Evolutionary conservation across 345 rosid genomes (phyloP), one percentile per base, ranked within the genome.

Genomic region (Litchi chinensis): DNA sequence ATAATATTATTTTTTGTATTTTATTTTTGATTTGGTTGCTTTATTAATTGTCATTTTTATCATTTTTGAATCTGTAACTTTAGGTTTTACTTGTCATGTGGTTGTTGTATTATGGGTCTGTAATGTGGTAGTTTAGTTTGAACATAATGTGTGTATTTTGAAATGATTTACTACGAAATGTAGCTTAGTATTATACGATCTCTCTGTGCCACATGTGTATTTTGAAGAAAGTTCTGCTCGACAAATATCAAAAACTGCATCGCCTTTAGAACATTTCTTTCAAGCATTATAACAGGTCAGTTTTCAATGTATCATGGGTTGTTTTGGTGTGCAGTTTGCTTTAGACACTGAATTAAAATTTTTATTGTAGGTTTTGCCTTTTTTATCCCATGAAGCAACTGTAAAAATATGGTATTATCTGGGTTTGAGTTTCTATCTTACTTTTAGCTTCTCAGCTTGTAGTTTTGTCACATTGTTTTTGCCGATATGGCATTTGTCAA

Each of bases 161-260:
- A 81, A 80, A 15, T 76, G 64, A 79, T 66, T 26, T 65, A 67
- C 70, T 83, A 70, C 69, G 22, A n/a, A 32, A 43, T 71, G 85
- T 71, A 77, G 77, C 81, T 80, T 78, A 73, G 76, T 44, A 60
- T 79, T n/a, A n/a, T n/a, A n/a, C n/a, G n/a, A n/a, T n/a, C n/a
- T n/a, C n/a, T n/a, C n/a, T n/a, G n/a, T n/a, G n/a, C n/a, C n/a
- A 40, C 70, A 32, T 87, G 77, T 91, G 90, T 86, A 93, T 93
- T 52, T 78, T 90, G 88, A 92, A 89, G 91, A 92, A 91, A 89
- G 86, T 71, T 88, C 90, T 72, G 91, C 92, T 82, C 81, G 89
- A 64, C 94, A 92, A 85, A 82, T 89, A 71, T 88, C 92, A n/a
- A 91, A 87, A 86, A 84, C 88, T 56, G 93, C 96, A 39, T 85